Conservation (phyloP, 371 early-diverging fungal species). For the Funneliformis caledonium region DNA sequence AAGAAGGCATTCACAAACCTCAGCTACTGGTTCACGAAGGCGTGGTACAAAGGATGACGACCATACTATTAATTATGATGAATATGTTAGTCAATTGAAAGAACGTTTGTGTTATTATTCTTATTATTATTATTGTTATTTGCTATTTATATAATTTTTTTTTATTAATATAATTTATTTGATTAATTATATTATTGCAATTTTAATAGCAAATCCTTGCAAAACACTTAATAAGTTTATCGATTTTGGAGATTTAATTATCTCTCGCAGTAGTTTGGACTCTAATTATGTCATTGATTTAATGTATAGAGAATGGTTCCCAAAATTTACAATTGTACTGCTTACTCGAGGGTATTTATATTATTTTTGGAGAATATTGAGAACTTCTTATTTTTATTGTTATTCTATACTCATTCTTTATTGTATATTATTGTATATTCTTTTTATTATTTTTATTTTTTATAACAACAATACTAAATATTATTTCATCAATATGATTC, state of each 20-base stretch:
- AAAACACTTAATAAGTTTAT: conserved; percentile 22
- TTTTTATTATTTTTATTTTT: not conserved
- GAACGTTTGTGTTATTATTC: conserved; percentile 20
- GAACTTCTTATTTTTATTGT: not conserved
- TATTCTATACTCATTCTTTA: not conserved
- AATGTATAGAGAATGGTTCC: conserved; percentile 38
- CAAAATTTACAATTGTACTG: conserved; percentile 33
- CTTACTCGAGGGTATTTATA: conserved; percentile 30
- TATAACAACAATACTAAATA: not conserved
- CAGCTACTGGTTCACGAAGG: conserved; percentile 20
- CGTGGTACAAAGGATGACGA: conserved; percentile 21
- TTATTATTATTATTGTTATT: not conserved
- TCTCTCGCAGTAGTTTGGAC: conserved; percentile 3
- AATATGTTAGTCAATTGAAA: conserved; percentile 42
- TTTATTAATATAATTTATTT: not conserved
- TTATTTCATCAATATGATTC: not conserved
- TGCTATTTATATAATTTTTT: not conserved
- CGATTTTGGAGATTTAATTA: not conserved
- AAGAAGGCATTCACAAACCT: conserved; percentile 37
- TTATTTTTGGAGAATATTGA: not conserved
- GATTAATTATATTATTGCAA: not conserved
- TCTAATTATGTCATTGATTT: not conserved
- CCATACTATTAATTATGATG: conserved; percentile 37
- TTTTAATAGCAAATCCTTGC: conserved; percentile 13
- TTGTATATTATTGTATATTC: not conserved